These are phyloP conservation scores for Piloderma croceum DNA, from an alignment of 768 basidiomycete genomes.

Conservation along the genomic window DNA sequence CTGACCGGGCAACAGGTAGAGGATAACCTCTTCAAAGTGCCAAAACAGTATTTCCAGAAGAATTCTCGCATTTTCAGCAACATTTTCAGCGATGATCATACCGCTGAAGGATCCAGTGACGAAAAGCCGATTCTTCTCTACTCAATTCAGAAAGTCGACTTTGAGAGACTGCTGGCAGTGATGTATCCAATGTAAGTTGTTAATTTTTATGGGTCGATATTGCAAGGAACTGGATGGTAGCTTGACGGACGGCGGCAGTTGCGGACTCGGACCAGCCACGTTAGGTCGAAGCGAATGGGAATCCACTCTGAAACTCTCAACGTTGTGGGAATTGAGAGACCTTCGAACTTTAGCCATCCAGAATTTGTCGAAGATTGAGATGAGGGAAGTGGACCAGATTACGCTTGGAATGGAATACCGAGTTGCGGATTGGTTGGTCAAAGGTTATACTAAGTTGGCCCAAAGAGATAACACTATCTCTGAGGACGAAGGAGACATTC, in stretches of 20 bases:
- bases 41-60: constrained; percentile 17
- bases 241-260: no score
- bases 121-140: constrained; percentile 17
- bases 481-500: neutral
- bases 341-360: neutral
- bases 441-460: neutral
- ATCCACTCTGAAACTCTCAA: neutral
- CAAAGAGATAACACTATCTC: neutral
- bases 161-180: constrained; percentile 20
- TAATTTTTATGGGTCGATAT: neutral
- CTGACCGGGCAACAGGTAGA: no score
- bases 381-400: constrained; percentile 2
- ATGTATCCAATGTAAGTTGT: constrained; percentile 15
- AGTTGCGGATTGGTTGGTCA: constrained; percentile 1
- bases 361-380: neutral
- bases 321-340: constrained; percentile 1
- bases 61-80: constrained; percentile 23
- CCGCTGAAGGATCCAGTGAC: constrained; percentile 16
- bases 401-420: constrained; percentile 1
- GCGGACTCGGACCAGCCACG: no score
- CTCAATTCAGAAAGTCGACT: constrained; percentile 19
- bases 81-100: constrained; percentile 6
- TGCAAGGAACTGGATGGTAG: no score
- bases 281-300: neutral
- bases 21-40: constrained; percentile 21